Percentiles rank a stretch among this genome's conserved stretches.
These are phyloP conservation scores for Fusarium tanahbumbuense DNA, from an alignment of 2,329 filamentous ascomycete species.

Conservation along the genomic window DNA sequence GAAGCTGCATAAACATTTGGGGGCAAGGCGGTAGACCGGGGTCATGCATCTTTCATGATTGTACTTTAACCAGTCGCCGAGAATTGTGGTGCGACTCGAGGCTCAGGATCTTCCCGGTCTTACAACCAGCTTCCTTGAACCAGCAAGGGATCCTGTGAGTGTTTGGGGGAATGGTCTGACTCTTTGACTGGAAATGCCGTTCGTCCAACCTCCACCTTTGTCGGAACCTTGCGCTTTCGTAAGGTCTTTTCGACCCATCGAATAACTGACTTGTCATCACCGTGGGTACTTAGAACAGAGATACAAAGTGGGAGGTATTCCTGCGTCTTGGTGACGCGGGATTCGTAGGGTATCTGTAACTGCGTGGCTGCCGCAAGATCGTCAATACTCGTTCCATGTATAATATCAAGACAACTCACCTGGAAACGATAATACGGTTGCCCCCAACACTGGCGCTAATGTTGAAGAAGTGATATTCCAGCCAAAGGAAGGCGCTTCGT, in stretches of 20 bases:
- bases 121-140: slow-evolving; percentile 32
- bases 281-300: slow-evolving; percentile 47
- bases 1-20: slow-evolving; percentile 18
- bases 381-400: slow-evolving; percentile 13
- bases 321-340: slow-evolving; percentile 42
- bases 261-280: slow-evolving; percentile 45
- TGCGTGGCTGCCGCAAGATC: slow-evolving; percentile 44
- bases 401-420: slow-evolving; percentile 46
- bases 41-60: background rate
- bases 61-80: slow-evolving; percentile 19
- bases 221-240: slow-evolving; percentile 44
- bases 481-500: background rate
- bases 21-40: background rate
- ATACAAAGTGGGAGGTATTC: slow-evolving; percentile 50
- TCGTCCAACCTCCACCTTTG: slow-evolving; percentile 46
- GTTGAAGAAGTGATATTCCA: slow-evolving; percentile 42
- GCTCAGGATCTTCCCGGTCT: background rate
- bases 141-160: slow-evolving; percentile 4
- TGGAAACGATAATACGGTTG: slow-evolving; percentile 50
- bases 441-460: slow-evolving; percentile 47
- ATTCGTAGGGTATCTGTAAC: slow-evolving; percentile 48
- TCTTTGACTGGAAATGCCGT: slow-evolving; percentile 45
- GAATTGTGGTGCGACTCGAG: slow-evolving; percentile 35
- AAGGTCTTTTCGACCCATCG: slow-evolving; percentile 48
- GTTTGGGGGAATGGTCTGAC: background rate